Conservation (phyloP, 805 yeast genomes). For the Candida taoyuanica region DNA sequence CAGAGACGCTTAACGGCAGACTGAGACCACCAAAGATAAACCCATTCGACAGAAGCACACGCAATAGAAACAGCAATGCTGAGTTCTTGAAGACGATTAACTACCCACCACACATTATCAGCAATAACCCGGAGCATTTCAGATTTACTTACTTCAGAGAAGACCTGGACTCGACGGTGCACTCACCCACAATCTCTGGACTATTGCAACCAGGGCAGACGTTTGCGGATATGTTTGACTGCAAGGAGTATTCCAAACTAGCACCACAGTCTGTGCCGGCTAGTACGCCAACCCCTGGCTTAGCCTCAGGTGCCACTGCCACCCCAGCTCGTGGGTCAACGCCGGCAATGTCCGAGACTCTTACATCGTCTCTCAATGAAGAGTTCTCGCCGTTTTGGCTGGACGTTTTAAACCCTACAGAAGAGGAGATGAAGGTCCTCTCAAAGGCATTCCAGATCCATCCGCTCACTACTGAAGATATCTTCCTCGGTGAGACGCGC, state of each 20-base stretch:
- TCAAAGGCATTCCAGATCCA: conserved; percentile 92
- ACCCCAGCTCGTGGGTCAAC: conserved; percentile 9
- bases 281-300: neutral
- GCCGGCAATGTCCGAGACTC: conserved; percentile 9
- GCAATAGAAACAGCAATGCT: conserved; percentile 15
- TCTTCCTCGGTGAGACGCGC: conserved; percentile 86
- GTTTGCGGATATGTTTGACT: conserved; percentile 60
- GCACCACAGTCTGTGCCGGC: neutral
- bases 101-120: conserved; percentile 41
- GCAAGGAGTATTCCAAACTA: conserved; percentile 28
- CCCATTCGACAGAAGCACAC: conserved; percentile 57
- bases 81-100: conserved; percentile 26
- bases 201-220: conserved; percentile 57
- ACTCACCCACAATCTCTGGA: conserved; percentile 84
- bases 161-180: conserved; percentile 83
- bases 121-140: conserved; percentile 49
- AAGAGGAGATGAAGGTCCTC: conserved; percentile 91
- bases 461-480: conserved; percentile 95
- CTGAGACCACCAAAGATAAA: conserved; percentile 69
- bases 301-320: conserved; percentile 2
- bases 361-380: conserved; percentile 9
- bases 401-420: conserved; percentile 88
- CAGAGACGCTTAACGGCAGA: conserved; percentile 54
- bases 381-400: conserved; percentile 80
- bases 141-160: conserved; percentile 92